A percentile compares a stretch with the other conserved stretches of the same genome.
Evolutionary conservation across 2,329 filamentous ascomycete genomes (phyloP).

Genomic region (Fusarium drepaniforme): DNA sequence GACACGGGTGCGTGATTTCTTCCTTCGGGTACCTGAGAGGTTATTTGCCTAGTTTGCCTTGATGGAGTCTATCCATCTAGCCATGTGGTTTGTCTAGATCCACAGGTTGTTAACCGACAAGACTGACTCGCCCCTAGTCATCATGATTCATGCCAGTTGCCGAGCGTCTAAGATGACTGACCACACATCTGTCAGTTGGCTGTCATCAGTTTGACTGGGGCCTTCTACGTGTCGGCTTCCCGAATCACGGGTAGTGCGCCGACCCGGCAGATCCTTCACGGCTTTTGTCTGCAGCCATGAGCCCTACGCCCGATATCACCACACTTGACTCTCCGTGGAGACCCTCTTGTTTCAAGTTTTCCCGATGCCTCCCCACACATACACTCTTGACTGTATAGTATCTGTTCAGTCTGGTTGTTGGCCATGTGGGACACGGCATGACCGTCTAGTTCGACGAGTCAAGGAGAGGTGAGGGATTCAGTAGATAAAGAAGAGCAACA

Average conservation of each 20-base stretch:
- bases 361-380: slow-evolving; percentile 1
- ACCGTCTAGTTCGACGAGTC: background rate
- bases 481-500: slow-evolving; percentile 12
- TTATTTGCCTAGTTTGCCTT: background rate
- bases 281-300: slow-evolving; percentile 5
- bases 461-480: background rate
- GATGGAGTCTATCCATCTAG: background rate
- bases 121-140: background rate
- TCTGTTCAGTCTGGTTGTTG: background rate
- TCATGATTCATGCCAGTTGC: slow-evolving; percentile 27
- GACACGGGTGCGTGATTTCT: background rate
- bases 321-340: background rate
- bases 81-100: slow-evolving; percentile 8
- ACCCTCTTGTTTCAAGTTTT: slow-evolving; percentile 16
- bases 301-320: slow-evolving; percentile 2
- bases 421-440: background rate
- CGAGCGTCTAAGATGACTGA: background rate
- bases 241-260: background rate
- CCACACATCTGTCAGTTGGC: slow-evolving; percentile 8
- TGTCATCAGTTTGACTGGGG: background rate
- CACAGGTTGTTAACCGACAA: slow-evolving; percentile 3
- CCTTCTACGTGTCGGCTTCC: background rate
- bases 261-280: background rate
- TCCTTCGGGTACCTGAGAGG: background rate
- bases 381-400: background rate